Base-by-base conservation (phyloP, 495 filamentous ascomycete genomes). In the Xeromyces bisporus region DNA sequence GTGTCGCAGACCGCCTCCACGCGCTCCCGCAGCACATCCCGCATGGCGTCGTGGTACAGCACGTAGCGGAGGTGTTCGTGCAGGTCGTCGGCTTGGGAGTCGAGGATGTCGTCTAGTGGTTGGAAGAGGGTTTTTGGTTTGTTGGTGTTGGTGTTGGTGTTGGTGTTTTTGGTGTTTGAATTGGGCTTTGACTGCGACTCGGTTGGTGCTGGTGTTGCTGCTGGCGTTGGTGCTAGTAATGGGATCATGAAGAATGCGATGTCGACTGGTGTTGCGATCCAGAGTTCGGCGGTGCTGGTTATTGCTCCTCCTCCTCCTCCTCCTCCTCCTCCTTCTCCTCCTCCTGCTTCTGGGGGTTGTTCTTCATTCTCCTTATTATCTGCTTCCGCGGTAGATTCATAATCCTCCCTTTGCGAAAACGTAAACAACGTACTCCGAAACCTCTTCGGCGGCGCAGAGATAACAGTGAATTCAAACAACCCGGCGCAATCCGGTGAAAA, bases 181-280 rank as follows among this genome's bases (percentile, higher is more conserved):
- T 4, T 21, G 5, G 20, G 20, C 20, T 21, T 9, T 21, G 20
- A 21, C n/a, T n/a, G n/a, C n/a, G n/a, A n/a, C n/a, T n/a, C n/a
- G n/a, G n/a, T n/a, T n/a, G n/a, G n/a, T n/a, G n/a, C n/a, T n/a
- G n/a, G n/a, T n/a, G n/a, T n/a, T 27, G 48, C 58, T 61, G 36
- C 51, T 39, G 55, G 39, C 6, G 53, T 37, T 15, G 63, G 42
- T 11, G 51, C 39, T 26, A 92, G 56, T 8, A 71, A 62, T 2
- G 89, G 79, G 1, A 96, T 64, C 15, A 93, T 42, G 30, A 96
- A 62, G 50, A 96, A 94, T 2, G 94, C 44, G 6, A 77, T 64
- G 48, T 99, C 89, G 36, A 86, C 56, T 5, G 77, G 77, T 1
- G 91, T 92, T 11, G 84, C 80, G 31, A 96, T 51, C 37, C 80